Evolutionary conservation across 306 rosid genomes (phyloP), one percentile per base, ranked within the genome.

Genomic region (Citrullus mucosospermus): DNA sequence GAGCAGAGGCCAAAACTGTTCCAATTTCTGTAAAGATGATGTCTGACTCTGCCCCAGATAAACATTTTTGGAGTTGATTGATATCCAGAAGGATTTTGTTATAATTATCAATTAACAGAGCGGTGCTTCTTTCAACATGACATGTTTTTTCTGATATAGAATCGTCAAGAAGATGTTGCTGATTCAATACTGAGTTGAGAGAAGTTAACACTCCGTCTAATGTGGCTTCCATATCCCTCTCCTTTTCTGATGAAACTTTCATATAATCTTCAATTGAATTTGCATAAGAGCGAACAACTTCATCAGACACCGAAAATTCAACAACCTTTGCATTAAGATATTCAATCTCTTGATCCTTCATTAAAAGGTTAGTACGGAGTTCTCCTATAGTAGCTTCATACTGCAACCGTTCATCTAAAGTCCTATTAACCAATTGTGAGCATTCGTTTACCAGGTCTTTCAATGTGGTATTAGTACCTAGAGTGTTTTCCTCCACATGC

Each of bases 301-400:
- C 80, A 76, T 65, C 84, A 34, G 90, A 83, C 53, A 68, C 80
- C 2, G 72, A 77, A 61, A 89, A 76, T 71, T 87, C 90, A 39
- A 80, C 34, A 81, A 91, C 81, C 87, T 85, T 91, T 14, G 78
- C 76, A 85, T 85, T 87, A 61, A 94, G 93, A 80, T 81, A 82
- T 79, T 88, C 97, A 51, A 95, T 91, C 84, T 89, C 95, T 43
- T 54, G 86, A 85, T 90, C 91, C 90, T 89, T 94, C 76, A 3
- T 30, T 69, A 81, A 80, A 73, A 90, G 79, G 79, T 78, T 56
- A 25, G 81, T 82, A 2, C 72, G 88, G 78, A 92, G 87, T 71
- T 86, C 85, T 38, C 85, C 85, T 30, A 85, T 58, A 2, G 82
- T 74, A 7, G 76, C 88, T 80, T 85, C 91, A 46, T 76, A 58